phyloP scores from a whole-genome alignment of 805 yeast species.

The Metschnikowia cerradonensis region DNA sequence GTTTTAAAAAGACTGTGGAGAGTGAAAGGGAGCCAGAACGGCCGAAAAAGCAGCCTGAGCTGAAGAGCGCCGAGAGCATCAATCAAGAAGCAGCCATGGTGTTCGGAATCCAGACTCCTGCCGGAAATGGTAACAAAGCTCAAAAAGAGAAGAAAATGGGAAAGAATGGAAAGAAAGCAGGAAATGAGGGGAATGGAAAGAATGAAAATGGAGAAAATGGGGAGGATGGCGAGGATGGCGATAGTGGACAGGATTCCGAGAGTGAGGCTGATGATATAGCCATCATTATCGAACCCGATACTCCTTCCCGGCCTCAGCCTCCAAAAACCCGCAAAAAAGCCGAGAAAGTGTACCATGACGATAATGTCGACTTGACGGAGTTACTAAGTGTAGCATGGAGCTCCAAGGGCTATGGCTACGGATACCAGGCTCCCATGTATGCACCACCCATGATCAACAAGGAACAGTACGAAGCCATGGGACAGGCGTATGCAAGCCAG shows the following conservation, averaged over 20 bases:
- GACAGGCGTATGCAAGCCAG: slow-evolving; percentile 2
- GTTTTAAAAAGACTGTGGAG: slow-evolving; percentile 37
- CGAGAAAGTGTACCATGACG: slow-evolving; percentile 11
- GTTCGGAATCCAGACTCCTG: slow-evolving; percentile 37
- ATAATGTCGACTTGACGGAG: slow-evolving; percentile 8
- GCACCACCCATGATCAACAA: neutral
- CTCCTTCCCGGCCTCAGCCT: neutral
- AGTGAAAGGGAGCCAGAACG: slow-evolving; percentile 10
- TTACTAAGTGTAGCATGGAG: slow-evolving; percentile 7
- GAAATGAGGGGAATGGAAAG: neutral
- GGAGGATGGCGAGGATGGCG: neutral
- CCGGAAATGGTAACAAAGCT: neutral
- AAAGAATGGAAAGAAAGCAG: neutral
- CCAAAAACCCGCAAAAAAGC: slow-evolving; percentile 3
- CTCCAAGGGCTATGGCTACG: slow-evolving; percentile 5
- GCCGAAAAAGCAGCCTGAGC: neutral
- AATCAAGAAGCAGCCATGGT: slow-evolving; percentile 41
- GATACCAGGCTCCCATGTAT: neutral
- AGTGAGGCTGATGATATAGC: slow-evolving; percentile 27
- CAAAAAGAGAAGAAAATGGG: neutral
- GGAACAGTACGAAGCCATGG: neutral
- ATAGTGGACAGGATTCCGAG: slow-evolving; percentile 21
- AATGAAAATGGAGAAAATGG: neutral
- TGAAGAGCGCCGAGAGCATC: slow-evolving; percentile 2
- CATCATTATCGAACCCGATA: slow-evolving; percentile 34